These are phyloP conservation scores for Neotropicomus parvogracilis DNA, from an alignment of 1,284 basidiomycete species.

Conservation along the genomic window DNA sequence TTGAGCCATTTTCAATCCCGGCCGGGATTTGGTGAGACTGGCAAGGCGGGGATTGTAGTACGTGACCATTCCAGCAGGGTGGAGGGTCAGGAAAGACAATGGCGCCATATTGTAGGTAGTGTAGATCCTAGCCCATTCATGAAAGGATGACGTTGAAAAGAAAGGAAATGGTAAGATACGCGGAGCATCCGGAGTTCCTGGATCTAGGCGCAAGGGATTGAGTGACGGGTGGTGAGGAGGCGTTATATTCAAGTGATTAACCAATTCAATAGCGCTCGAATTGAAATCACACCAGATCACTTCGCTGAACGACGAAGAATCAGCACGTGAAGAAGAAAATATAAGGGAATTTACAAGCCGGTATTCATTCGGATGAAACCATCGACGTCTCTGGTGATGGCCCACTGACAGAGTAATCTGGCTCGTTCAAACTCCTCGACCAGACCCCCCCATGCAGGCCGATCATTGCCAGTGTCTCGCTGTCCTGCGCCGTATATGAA, in stretches of 20 bases:
- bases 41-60: constrained; percentile 3
- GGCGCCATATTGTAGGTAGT: constrained; percentile 2
- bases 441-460: constrained; percentile 1
- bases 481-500: constrained; percentile 2
- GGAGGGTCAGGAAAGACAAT: constrained; percentile 4
- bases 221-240: background rate
- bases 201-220: background rate
- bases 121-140: constrained; percentile 5
- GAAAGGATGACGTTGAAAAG: constrained; percentile 5
- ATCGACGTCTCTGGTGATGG: background rate
- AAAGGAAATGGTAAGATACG: constrained; percentile 2
- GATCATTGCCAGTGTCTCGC: constrained; percentile 2
- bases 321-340: background rate
- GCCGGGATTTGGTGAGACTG: background rate
- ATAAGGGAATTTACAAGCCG: constrained; percentile 1
- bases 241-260: constrained; percentile 6
- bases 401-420: constrained; percentile 4
- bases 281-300: constrained; percentile 8
- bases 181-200: constrained; percentile 4
- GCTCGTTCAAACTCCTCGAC: constrained; percentile 2
- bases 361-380: constrained; percentile 7
- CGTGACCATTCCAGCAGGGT: constrained; percentile 8
- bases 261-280: constrained; percentile 4
- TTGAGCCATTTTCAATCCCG: constrained; percentile 2
- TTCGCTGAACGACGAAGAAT: background rate